Evolutionary conservation across 257 asterid genomes (phyloP).

Genomic region (Henckelia pumila): DNA sequence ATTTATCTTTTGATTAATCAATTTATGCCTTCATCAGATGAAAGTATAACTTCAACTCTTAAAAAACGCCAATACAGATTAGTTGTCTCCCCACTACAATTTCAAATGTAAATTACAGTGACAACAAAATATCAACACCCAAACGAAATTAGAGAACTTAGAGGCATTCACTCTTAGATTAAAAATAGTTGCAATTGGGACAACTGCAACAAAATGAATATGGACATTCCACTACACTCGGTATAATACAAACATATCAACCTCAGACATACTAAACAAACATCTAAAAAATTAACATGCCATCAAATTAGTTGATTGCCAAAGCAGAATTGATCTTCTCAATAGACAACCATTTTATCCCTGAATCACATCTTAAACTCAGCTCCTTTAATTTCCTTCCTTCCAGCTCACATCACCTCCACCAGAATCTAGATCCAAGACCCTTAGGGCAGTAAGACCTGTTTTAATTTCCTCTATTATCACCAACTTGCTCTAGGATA

Average conservation of each 20-base stretch:
- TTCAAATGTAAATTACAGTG: background rate
- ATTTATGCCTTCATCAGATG: constrained; percentile 14
- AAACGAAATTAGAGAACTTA: background rate
- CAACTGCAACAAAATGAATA: constrained; percentile 3
- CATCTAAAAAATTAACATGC: too few relatives aligned
- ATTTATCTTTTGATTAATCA: background rate
- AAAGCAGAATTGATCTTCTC: background rate
- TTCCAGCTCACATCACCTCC: background rate
- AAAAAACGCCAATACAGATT: background rate
- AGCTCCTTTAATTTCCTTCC: background rate
- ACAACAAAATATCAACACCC: constrained; percentile 5
- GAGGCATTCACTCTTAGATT: background rate
- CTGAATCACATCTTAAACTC: background rate
- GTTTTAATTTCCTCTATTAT: background rate
- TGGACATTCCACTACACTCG: background rate
- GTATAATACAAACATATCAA: constrained; percentile 1
- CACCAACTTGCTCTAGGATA: background rate
- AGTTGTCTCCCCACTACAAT: constrained; percentile 9
- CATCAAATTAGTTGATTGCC: background rate
- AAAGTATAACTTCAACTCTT: background rate
- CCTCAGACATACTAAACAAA: background rate
- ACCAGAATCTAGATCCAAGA: background rate
- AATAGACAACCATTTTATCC: too few relatives aligned
- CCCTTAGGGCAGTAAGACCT: background rate
- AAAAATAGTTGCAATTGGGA: constrained; percentile 1